Evolutionary conservation across 2,329 filamentous ascomycete species (phyloP).

Genomic region (Trichoderma atrobrunneum): DNA sequence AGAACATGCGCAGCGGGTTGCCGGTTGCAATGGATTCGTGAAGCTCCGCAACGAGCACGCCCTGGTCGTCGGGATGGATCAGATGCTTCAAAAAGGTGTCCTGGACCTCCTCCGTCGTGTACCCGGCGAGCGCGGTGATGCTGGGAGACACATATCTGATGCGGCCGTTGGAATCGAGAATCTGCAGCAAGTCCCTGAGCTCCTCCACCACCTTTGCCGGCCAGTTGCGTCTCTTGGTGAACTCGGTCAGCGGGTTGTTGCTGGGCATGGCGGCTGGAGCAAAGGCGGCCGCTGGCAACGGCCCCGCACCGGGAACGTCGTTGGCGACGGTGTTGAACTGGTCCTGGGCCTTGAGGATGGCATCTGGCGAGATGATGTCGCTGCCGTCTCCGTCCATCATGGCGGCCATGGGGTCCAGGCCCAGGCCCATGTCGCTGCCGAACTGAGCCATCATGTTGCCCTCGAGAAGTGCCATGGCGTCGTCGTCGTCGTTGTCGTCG

Average conservation of each 20-base stretch:
- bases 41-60: slow-evolving; percentile 81
- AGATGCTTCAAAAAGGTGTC: slow-evolving; percentile 76
- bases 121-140: slow-evolving; percentile 71
- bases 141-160: slow-evolving; percentile 86
- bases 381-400: slow-evolving; percentile 18
- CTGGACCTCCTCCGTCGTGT: slow-evolving; percentile 65
- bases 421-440: slow-evolving; percentile 41
- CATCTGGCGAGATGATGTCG: slow-evolving; percentile 21
- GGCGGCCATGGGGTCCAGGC: slow-evolving; percentile 33
- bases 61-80: slow-evolving; percentile 81
- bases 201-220: slow-evolving; percentile 86
- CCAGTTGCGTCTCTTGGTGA: slow-evolving; percentile 69
- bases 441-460: slow-evolving; percentile 10
- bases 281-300: slow-evolving; percentile 41
- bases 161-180: slow-evolving; percentile 79
- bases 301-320: slow-evolving; percentile 42
- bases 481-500: not conserved
- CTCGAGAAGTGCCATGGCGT: slow-evolving; percentile 20
- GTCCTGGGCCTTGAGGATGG: slow-evolving; percentile 34
- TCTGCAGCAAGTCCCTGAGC: slow-evolving; percentile 82
- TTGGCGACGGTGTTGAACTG: slow-evolving; percentile 36
- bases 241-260: slow-evolving; percentile 49
- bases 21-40: slow-evolving; percentile 83
- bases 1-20: slow-evolving; percentile 79
- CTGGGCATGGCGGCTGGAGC: slow-evolving; percentile 33